Conservation (phyloP, 441 rosid species). For the Breynia disticha region DNA sequence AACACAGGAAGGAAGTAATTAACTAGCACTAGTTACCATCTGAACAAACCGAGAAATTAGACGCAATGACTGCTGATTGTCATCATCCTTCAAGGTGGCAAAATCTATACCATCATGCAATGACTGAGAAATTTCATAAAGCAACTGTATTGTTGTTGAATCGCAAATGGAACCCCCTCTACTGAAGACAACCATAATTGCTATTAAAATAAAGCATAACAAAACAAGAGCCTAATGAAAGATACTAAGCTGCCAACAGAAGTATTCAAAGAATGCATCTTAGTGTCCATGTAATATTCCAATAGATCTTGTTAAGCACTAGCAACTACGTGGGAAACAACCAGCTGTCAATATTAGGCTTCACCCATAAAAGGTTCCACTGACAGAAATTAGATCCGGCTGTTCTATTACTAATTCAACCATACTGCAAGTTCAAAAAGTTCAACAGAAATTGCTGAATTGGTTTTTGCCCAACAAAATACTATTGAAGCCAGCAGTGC, state of each 20-base stretch:
- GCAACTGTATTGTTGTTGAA: constrained; percentile 51
- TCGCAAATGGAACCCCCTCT: constrained; percentile 53
- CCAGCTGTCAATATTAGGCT: background rate
- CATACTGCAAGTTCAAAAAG: constrained; percentile 1
- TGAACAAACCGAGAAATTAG: constrained; percentile 67
- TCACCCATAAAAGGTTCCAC: too few species aligned
- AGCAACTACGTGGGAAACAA: background rate
- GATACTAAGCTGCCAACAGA: too few species aligned
- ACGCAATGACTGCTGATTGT: constrained; percentile 46
- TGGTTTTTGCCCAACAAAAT: background rate
- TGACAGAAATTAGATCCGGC: background rate
- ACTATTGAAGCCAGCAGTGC: background rate
- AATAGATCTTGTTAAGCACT: background rate
- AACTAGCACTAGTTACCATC: constrained; percentile 37
- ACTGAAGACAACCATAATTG: constrained; percentile 20
- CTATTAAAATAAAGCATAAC: too few species aligned
- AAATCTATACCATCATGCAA: constrained; percentile 55
- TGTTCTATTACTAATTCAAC: background rate
- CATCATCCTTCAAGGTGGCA: constrained; percentile 51
- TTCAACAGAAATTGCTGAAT: background rate
- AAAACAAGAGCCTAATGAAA: too few species aligned
- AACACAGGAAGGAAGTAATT: background rate
- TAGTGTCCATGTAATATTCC: too few species aligned
- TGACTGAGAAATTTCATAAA: constrained; percentile 69
- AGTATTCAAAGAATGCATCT: too few species aligned